Evolutionary conservation across 257 asterid species (phyloP).

Genomic region (Capsicum baccatum): DNA sequence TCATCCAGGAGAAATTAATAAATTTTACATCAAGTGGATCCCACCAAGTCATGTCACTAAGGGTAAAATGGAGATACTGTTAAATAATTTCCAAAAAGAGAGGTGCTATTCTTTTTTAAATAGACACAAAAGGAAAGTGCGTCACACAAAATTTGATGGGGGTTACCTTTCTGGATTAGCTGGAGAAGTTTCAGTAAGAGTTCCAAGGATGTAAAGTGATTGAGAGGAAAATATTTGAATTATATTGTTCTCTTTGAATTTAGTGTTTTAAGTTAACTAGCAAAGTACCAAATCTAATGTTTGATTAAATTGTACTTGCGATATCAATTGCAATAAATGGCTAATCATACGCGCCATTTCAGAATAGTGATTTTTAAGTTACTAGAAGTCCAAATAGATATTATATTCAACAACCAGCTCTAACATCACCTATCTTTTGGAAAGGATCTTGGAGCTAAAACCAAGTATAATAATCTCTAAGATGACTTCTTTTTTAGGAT

Average conservation of each 20-base stretch:
- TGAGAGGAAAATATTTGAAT: neutral
- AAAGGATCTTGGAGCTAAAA: neutral
- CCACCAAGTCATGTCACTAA: neutral
- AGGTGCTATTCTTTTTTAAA: neutral
- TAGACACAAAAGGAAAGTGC: neutral
- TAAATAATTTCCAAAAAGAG: neutral
- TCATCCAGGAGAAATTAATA: too few species aligned
- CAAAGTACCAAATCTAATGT: neutral
- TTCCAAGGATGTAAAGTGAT: conserved; percentile 3
- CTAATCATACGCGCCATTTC: neutral
- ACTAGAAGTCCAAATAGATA: conserved; percentile 12
- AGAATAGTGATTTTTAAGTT: neutral
- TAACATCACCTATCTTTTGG: neutral
- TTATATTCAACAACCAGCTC: neutral
- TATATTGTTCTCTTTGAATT: conserved; percentile 13
- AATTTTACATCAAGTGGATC: neutral
- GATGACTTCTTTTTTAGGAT: neutral
- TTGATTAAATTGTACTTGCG: neutral
- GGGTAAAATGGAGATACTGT: neutral
- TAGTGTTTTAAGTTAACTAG: neutral
- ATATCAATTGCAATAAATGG: neutral
- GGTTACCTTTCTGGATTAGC: neutral
- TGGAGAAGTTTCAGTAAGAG: neutral
- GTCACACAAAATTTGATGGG: neutral
- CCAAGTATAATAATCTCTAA: neutral